phyloP scores from a whole-genome alignment of 345 rosid species.

The Eucalyptus camaldulensis region DNA sequence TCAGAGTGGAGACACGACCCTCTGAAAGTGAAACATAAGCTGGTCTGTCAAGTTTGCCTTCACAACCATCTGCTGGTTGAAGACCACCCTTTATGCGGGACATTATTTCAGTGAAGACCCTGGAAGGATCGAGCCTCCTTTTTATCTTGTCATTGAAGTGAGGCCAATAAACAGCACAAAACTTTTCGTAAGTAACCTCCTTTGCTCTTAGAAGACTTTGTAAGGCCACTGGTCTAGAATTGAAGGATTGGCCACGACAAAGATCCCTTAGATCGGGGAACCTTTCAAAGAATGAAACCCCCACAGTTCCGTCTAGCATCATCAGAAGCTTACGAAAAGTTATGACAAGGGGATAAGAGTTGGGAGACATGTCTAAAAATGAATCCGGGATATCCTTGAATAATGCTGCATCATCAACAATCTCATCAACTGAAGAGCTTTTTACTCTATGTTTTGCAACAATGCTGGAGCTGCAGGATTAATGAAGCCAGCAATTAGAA shows the following conservation, averaged over 20 bases:
- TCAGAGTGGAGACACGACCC: conserved; percentile 21
- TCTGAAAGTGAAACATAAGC: conserved; percentile 21
- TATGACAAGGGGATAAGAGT: conserved; percentile 32
- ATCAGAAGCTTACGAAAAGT: conserved; percentile 39
- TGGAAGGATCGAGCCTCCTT: conserved; percentile 29
- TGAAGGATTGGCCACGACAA: background rate
- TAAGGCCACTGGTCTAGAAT: conserved; percentile 1
- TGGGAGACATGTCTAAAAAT: conserved; percentile 10
- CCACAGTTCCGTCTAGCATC: conserved; percentile 50
- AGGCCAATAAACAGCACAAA: conserved; percentile 37
- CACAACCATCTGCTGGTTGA: conserved; percentile 1
- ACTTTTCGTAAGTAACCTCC: conserved; percentile 35
- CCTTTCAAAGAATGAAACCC: conserved; percentile 30
- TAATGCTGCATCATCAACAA: conserved; percentile 9
- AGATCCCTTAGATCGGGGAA: conserved; percentile 19
- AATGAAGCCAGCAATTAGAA: background rate
- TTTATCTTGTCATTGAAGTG: conserved; percentile 18
- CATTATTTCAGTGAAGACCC: conserved; percentile 40
- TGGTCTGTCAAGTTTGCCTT: conserved; percentile 14
- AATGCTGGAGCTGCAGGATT: conserved; percentile 12
- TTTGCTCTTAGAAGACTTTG: conserved; percentile 18
- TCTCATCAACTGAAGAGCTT: conserved; percentile 6
- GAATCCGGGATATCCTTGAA: conserved; percentile 36
- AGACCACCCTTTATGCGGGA: conserved; percentile 41
- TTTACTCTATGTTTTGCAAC: conserved; percentile 6